phyloP scores from a whole-genome alignment of 768 basidiomycete genomes.

The Suillus paluster region DNA sequence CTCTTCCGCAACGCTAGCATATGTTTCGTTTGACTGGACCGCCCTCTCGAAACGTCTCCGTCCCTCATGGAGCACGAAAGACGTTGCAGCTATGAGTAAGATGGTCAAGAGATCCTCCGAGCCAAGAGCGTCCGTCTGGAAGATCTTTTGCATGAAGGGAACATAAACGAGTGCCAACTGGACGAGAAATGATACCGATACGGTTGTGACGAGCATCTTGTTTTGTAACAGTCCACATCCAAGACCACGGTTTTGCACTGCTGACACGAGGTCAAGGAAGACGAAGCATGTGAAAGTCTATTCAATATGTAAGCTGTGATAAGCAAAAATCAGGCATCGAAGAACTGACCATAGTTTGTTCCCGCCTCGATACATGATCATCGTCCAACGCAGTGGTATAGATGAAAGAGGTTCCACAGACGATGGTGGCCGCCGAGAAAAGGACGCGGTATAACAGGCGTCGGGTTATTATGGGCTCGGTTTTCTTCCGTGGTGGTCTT shows the following conservation, averaged over 20 bases:
- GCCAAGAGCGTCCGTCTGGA: constrained; percentile 88
- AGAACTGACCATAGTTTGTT: constrained; percentile 91
- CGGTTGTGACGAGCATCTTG: constrained; percentile 87
- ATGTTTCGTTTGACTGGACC: constrained; percentile 57
- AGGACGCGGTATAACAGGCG: constrained; percentile 77
- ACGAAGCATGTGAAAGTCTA: constrained; percentile 98
- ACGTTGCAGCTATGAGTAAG: constrained; percentile 65
- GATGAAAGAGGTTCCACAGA: constrained; percentile 85
- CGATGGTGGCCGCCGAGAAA: constrained; percentile 94
- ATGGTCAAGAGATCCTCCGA: constrained; percentile 71
- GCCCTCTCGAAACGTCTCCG: constrained; percentile 78
- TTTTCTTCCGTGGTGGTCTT: constrained; percentile 89
- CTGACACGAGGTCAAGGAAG: constrained; percentile 94
- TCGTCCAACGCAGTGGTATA: constrained; percentile 86
- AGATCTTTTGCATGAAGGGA: constrained; percentile 87
- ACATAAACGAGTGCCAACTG: constrained; percentile 90
- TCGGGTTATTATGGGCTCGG: constrained; percentile 83
- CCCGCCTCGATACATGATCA: constrained; percentile 79
- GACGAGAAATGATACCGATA: constrained; percentile 82
- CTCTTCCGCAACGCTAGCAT: constrained; percentile 57
- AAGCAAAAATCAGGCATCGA: neutral
- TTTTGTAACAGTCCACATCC: constrained; percentile 85
- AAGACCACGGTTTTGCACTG: constrained; percentile 91
- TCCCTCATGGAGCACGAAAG: constrained; percentile 75
- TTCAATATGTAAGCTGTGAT: constrained; percentile 13